Conservation (phyloP, 768 basidiomycete species). For the Hypholoma sublateritium region DNA sequence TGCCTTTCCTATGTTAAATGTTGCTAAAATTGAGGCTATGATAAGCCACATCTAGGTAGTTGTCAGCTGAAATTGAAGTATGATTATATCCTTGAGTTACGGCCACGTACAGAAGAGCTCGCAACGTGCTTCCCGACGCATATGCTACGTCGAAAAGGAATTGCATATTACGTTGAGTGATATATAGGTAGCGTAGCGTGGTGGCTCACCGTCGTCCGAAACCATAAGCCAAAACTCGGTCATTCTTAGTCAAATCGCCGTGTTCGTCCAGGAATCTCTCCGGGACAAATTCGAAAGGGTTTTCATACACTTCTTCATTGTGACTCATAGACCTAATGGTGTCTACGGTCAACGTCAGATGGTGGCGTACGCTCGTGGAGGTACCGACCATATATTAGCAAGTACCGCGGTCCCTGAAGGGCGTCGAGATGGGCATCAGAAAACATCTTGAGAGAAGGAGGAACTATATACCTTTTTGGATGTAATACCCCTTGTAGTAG, state of each 20-base stretch:
- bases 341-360: neutral
- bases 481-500: constrained; percentile 35
- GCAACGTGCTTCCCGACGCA: constrained; percentile 5
- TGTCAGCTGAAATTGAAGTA: no score
- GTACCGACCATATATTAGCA: constrained; percentile 5
- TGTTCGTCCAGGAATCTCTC: constrained; percentile 4
- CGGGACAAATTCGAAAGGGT: constrained; percentile 5
- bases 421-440: neutral
- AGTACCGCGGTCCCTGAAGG: neutral
- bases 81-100: no score
- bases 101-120: neutral
- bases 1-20: constrained; percentile 26
- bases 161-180: no score
- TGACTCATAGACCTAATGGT: constrained; percentile 9
- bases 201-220: neutral
- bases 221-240: constrained; percentile 1
- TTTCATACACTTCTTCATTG: constrained; percentile 2
- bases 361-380: no score
- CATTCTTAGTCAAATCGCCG: neutral
- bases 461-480: constrained; percentile 42
- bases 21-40: constrained; percentile 27
- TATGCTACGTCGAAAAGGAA: neutral
- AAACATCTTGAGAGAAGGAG: no score
- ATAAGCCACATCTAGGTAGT: constrained; percentile 18
- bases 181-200: neutral